Evolutionary conservation across 2,329 filamentous ascomycete species (phyloP), one percentile per base, ranked within the genome.

Genomic region (Penicillium occitanis): DNA sequence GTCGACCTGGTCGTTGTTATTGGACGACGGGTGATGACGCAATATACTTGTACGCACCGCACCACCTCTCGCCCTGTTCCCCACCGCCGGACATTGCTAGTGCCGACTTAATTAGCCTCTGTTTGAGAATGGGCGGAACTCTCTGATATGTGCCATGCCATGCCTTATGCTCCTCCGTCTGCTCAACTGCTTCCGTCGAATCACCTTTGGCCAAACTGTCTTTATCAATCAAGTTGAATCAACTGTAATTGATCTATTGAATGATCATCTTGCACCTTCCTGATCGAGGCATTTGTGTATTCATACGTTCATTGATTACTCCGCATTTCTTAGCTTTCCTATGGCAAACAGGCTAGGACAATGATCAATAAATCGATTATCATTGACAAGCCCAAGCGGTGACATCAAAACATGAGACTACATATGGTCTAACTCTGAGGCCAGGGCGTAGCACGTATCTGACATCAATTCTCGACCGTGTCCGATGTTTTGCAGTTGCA

Each of bases 1-100:
- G 19, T 17, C 8, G 53, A 14, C 14, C 6, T 17, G 14, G 35
- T 5, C 11, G 57, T 2, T 8, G 14, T 63, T 10, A 63, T 57
- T 63, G 61, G 61, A 19, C 37, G 10, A 19, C 11, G 0, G 53
- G 14, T 25, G 51, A 64, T 64, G 62, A 64, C 62, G 62, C 62
- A 64, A 64, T 64, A 19, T 30, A 37, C 42, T n/a, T 14, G 40
- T 19, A 46, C 14, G 53, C n/a, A 33, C 51, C 14, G 53, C n/a
- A 33, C 51, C 33, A 35, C 53, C 8, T 13, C 51, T 57, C 51
- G 30, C 22, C 53, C 53, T 30, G 50, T 35, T 33, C 40, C 42
- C 58, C 58, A 48, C 58, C 42, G 22, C 19, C 8, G 10, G 25
- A 53, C 14, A 2, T 1, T 37, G 6, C 19, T 22, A n/a, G 53